Evolutionary conservation across 202 grass and related monocot species (phyloP), one percentile per base, ranked within the genome.

Genomic region (Brachypodium distachyon): DNA sequence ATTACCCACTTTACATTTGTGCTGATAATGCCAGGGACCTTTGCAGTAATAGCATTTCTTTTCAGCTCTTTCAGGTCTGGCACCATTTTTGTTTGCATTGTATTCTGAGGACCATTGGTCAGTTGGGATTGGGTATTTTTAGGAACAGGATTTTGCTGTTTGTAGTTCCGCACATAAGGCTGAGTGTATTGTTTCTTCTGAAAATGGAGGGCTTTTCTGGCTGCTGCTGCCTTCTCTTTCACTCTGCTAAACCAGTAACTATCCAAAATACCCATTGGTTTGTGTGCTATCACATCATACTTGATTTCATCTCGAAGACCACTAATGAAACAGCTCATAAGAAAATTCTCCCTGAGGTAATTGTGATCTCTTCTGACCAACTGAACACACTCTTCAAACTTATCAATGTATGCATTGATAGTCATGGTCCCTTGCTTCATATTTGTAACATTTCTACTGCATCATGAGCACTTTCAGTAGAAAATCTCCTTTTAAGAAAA

Each of bases 291-390:
- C 2, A 61, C 11, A 5, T 25, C 10, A 25, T 65, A 4, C 6
- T 7, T 65, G 6, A 65, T 65, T 1, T 65, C 61, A 5, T 4
- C n/a, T 2, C 16, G 3, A 0, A 49, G 3, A 0, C 66, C 66
- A 0, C 39, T 3, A 5, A 21, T n/a, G 12, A 69, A 69, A 9
- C 14, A 48, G 1, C 8, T 18, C 3, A 69, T 6, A 6, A 69
- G 29, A 9, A 47, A 69, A 3, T 0, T 0, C 1, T 66, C 36
- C 1, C 22, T 1, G 0, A 66, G 0, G 4, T 25, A 6, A 0
- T 36, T 19, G 0, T 42, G 12, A 9, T 66, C 19, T 0, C 3
- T 66, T 7, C 8, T 23, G 0, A 66, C 3, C 3, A 40, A 0
- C 0, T 5, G 33, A 5, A 66, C 40, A 3, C 11, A 22, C 0